A percentile compares a stretch with the other conserved stretches of the same genome.
These are phyloP conservation scores for Ilyonectria mors-panacis DNA, from an alignment of 2,329 filamentous ascomycete species.

Conservation along the genomic window DNA sequence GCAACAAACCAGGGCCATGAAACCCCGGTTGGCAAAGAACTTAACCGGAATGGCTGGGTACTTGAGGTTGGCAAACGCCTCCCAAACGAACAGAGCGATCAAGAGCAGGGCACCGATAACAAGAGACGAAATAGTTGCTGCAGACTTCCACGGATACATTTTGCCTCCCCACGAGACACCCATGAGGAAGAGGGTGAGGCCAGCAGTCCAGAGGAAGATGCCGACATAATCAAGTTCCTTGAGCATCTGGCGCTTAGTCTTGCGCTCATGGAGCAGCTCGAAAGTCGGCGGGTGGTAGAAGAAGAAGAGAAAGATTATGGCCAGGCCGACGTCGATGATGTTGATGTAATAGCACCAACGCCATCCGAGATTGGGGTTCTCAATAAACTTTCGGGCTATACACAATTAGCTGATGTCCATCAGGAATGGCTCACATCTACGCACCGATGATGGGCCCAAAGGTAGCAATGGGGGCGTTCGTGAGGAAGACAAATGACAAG, in stretches of 20 bases:
- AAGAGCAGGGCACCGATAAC: conserved; percentile 53
- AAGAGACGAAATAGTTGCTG: conserved; percentile 56
- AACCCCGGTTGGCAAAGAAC: conserved; percentile 56
- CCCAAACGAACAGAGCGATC: conserved; percentile 55
- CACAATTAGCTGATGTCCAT: neutral
- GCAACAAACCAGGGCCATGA: conserved; percentile 54
- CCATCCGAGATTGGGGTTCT: conserved; percentile 54
- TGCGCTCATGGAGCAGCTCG: conserved; percentile 55
- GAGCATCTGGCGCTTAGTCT: conserved; percentile 53
- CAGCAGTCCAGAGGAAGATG: conserved; percentile 61
- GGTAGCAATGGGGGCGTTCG: conserved; percentile 52
- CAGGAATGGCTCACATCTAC: neutral
- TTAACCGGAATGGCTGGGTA: conserved; percentile 56
- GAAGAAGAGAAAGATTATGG: conserved; percentile 53
- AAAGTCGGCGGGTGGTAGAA: conserved; percentile 61
- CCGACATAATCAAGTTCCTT: conserved; percentile 60
- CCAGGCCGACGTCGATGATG: conserved; percentile 54
- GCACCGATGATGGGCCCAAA: conserved; percentile 55
- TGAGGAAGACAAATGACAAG: conserved; percentile 52
- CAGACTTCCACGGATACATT: conserved; percentile 60
- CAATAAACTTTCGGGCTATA: conserved; percentile 53
- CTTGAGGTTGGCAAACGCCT: conserved; percentile 52
- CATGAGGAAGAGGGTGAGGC: conserved; percentile 62
- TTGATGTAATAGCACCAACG: conserved; percentile 60
- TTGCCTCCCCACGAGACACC: conserved; percentile 62